These are phyloP conservation scores for Marchantia polymorpha DNA, from an alignment of 225 moss, liverwort and hornwort genomes.

Conservation along the genomic window DNA sequence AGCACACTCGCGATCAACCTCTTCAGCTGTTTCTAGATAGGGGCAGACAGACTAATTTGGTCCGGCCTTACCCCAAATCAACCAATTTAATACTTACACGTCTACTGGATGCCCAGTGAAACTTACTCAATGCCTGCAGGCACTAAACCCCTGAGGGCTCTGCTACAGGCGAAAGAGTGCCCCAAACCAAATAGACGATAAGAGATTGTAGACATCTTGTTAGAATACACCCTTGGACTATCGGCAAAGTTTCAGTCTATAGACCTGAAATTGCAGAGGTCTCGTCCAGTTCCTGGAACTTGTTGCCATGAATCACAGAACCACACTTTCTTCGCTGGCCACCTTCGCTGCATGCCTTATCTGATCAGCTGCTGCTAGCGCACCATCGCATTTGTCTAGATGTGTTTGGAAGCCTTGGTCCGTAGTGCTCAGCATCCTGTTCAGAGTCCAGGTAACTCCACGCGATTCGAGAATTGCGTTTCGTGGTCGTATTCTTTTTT, in stretches of 20 bases:
- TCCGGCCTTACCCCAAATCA: neutral
- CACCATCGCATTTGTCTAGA: constrained; percentile 33
- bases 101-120: neutral
- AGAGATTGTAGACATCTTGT: neutral
- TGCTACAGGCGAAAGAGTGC: neutral
- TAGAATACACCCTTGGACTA: neutral
- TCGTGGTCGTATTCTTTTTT: constrained; percentile 47
- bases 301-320: neutral
- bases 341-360: neutral
- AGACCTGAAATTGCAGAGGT: neutral
- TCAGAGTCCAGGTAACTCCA: constrained; percentile 51
- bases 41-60: neutral
- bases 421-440: constrained; percentile 57
- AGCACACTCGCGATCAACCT: constrained; percentile 4
- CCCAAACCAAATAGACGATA: neutral
- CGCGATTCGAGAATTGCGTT: constrained; percentile 32
- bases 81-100: neutral
- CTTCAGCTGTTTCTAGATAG: neutral
- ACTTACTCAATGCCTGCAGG: neutral
- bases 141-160: neutral
- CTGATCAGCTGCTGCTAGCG: neutral
- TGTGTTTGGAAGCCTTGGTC: constrained; percentile 40
- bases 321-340: neutral
- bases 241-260: neutral
- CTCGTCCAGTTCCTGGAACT: neutral